A percentile compares a stretch with the other conserved stretches of the same genome.
phyloP scores from a whole-genome alignment of 331 rosid genomes.

The Phaseolus coccineus region DNA sequence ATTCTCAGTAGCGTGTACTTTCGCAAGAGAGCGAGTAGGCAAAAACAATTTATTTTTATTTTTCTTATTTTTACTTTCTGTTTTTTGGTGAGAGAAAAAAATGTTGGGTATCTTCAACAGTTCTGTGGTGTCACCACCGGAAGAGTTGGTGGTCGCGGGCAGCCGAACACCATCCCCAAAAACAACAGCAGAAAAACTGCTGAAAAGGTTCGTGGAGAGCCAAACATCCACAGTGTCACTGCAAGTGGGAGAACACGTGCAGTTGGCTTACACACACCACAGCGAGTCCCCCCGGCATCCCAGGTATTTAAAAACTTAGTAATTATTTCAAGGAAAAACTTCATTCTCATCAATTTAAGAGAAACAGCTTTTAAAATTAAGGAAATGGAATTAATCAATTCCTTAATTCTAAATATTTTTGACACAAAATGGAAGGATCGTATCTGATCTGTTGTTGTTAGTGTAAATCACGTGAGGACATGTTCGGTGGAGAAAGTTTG shows the following conservation, averaged over 20 bases:
- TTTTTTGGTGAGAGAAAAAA: constrained; percentile 2
- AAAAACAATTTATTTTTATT: neutral
- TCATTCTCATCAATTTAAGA: neutral
- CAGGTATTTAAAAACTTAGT: constrained; percentile 55
- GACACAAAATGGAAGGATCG: neutral
- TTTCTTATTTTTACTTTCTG: neutral
- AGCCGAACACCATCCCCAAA: constrained; percentile 96
- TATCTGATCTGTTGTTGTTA: constrained; percentile 2
- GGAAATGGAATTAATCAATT: neutral
- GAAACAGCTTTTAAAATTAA: neutral
- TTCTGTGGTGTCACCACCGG: constrained; percentile 85
- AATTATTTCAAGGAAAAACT: too few species aligned
- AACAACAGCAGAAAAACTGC: constrained; percentile 59
- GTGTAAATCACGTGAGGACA: neutral
- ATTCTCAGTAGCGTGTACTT: constrained; percentile 36
- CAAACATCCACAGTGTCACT: constrained; percentile 69
- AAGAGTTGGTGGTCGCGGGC: constrained; percentile 94
- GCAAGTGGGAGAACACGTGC: constrained; percentile 78
- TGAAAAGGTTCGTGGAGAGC: constrained; percentile 65
- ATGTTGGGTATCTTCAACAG: constrained; percentile 94
- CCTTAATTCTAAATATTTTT: neutral
- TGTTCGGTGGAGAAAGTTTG: neutral
- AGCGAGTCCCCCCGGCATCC: constrained; percentile 74
- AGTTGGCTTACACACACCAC: constrained; percentile 84
- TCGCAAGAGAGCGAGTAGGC: neutral